Conservation (phyloP, 768 basidiomycete genomes). For the Tricholoma saponaceum region DNA sequence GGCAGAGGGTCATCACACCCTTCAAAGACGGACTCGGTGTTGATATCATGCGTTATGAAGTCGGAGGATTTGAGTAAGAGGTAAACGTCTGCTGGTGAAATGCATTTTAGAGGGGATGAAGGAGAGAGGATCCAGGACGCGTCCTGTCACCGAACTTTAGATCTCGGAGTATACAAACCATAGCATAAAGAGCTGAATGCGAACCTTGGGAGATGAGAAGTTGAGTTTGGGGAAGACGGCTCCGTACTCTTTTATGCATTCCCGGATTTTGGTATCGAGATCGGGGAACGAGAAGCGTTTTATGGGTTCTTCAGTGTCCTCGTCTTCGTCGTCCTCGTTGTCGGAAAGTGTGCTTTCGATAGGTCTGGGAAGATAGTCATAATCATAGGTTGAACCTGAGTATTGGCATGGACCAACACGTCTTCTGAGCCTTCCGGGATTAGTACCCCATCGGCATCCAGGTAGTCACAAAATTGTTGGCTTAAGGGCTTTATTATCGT, state of each 20-base stretch:
- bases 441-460: constrained; percentile 81
- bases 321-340: constrained; percentile 41
- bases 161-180: not conserved
- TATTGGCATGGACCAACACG: constrained; percentile 40
- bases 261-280: constrained; percentile 69
- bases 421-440: constrained; percentile 81
- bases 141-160: constrained; percentile 47
- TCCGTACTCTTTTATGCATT: constrained; percentile 61
- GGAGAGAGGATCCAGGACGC: constrained; percentile 88
- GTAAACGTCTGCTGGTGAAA: constrained; percentile 86
- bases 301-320: constrained; percentile 17
- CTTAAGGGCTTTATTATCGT: constrained; percentile 70
- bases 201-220: constrained; percentile 88
- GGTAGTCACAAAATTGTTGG: constrained; percentile 61
- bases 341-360: constrained; percentile 57
- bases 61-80: constrained; percentile 90
- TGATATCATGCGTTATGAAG: constrained; percentile 79
- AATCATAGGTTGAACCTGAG: not conserved
- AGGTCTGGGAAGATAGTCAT: constrained; percentile 32
- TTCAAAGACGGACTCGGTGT: constrained; percentile 57
- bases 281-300: constrained; percentile 70
- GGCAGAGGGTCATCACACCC: constrained; percentile 38
- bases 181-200: not conserved
- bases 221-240: constrained; percentile 96
- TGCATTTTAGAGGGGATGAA: constrained; percentile 83